phyloP scores from a whole-genome alignment of 202 grass and related monocot genomes.

The Eragrostis tef region DNA sequence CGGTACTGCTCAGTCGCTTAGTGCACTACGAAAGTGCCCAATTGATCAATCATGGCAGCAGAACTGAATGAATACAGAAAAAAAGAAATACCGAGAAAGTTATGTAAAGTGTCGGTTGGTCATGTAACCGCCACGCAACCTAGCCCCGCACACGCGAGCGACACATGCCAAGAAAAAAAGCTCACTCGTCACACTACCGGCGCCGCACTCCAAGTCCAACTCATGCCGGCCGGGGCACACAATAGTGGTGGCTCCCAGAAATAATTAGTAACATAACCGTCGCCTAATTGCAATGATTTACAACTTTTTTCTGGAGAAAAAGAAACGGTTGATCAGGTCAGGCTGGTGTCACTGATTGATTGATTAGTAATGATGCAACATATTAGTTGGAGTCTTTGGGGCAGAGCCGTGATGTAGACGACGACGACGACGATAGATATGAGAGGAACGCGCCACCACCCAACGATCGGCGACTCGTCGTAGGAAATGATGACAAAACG shows the following conservation, averaged over 20 bases:
- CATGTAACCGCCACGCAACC: slow-evolving; percentile 32
- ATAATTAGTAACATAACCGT: not conserved
- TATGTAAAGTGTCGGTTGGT: slow-evolving; percentile 22
- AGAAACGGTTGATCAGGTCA: not conserved
- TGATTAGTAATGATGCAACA: not conserved
- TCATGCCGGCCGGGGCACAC: not conserved
- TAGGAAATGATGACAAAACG: slow-evolving; percentile 9
- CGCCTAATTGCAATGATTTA: not conserved
- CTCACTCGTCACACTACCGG: not conserved
- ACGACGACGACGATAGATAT: not conserved
- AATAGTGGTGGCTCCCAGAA: not conserved
- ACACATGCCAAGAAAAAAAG: slow-evolving; percentile 1
- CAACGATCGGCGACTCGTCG: not conserved
- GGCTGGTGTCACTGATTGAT: not conserved
- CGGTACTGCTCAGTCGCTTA: not conserved
- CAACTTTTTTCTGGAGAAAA: not conserved
- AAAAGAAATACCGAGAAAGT: no score
- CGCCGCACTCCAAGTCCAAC: not conserved
- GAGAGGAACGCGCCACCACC: slow-evolving; percentile 35
- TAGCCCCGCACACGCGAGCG: not conserved
- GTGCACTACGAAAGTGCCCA: not conserved
- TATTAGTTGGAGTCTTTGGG: not conserved
- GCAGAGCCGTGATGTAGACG: not conserved
- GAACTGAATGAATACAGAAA: not conserved
- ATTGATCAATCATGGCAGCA: not conserved